Percentiles rank a stretch among this genome's conserved stretches.
Conservation (phyloP, 768 basidiomycete species). For the Tubosaeta sp. region DNA sequence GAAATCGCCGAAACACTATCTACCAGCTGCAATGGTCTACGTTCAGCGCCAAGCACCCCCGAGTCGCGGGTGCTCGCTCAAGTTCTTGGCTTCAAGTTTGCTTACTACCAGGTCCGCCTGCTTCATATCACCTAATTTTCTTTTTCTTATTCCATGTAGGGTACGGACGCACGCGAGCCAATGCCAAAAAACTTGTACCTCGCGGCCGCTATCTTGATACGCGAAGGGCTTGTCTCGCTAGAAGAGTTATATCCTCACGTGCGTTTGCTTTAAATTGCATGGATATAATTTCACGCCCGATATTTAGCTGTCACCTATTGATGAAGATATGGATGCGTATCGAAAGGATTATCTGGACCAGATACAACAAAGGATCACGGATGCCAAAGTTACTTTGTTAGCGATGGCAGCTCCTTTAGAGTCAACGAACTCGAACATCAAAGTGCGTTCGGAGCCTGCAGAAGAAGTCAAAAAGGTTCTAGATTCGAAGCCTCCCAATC, state of each 20-base stretch:
- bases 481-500: slow-evolving; percentile 53
- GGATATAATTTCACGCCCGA: slow-evolving; percentile 5
- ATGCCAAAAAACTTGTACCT: slow-evolving; percentile 74
- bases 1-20: slow-evolving; percentile 42
- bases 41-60: slow-evolving; percentile 18
- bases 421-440: slow-evolving; percentile 39
- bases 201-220: slow-evolving; percentile 81
- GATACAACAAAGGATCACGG: slow-evolving; percentile 60
- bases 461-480: slow-evolving; percentile 33
- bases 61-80: slow-evolving; percentile 74
- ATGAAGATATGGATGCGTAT: slow-evolving; percentile 68
- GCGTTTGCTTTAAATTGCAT: slow-evolving; percentile 24
- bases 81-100: slow-evolving; percentile 97
- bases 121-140: not conserved
- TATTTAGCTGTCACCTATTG: slow-evolving; percentile 64
- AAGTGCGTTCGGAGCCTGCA: slow-evolving; percentile 37
- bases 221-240: slow-evolving; percentile 81
- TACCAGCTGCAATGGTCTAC: slow-evolving; percentile 2
- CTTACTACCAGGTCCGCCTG: slow-evolving; percentile 73
- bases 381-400: slow-evolving; percentile 69
- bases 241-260: slow-evolving; percentile 95
- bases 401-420: slow-evolving; percentile 84
- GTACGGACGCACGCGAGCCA: slow-evolving; percentile 53
- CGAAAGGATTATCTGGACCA: slow-evolving; percentile 62
- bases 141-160: slow-evolving; percentile 34